Base-by-base conservation (phyloP, 345 rosid species). In the Hibiscus mutabilis region DNA sequence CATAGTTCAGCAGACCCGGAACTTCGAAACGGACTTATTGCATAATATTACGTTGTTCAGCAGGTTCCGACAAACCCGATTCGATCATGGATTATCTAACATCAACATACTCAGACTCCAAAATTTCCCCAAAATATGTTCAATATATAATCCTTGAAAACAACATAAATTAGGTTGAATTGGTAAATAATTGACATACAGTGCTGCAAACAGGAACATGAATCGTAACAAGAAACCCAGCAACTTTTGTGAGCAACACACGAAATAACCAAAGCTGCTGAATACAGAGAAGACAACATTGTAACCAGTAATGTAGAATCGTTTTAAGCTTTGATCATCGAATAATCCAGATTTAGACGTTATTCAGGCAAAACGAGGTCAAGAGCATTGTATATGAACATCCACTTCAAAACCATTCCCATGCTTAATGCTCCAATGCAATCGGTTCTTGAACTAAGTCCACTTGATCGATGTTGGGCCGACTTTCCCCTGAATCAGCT, bases 201-300 rank as follows among this genome's bases (percentile, higher is more conserved):
- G 66, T 63, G 82, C 75, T 76, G 73, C 80, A 76, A 85, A 69
- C 64, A 42, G 75, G 69, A 82, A 80, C 65, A 80, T 70, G 31
- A 79, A 79, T 72, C 76, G 80, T 77, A 75, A 33, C 52, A 73
- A 74, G 66, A 69, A 67, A 58, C 78, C 73, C 74, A 72, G 78
- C 83, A 73, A 78, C 69, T 80, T 67, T 42, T 33, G 66, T 72
- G 81, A 74, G 75, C 80, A 79, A 74, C 83, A 83, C 64, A 75
- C 81, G 74, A 74, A 62, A 60, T 81, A 78, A 75, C 69, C 73
- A 74, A 75, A 49, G 81, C 77, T 70, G 75, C 82, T 73, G 73
- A 25, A 78, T 65, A 60, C 55, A 65, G 75, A 77, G 80, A 81
- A 72, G 75, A 79, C 31, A 62, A 69, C 70, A 75, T 71, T 79